These are phyloP conservation scores for Salix caprea DNA, from an alignment of 345 rosid genomes.

Conservation along the genomic window DNA sequence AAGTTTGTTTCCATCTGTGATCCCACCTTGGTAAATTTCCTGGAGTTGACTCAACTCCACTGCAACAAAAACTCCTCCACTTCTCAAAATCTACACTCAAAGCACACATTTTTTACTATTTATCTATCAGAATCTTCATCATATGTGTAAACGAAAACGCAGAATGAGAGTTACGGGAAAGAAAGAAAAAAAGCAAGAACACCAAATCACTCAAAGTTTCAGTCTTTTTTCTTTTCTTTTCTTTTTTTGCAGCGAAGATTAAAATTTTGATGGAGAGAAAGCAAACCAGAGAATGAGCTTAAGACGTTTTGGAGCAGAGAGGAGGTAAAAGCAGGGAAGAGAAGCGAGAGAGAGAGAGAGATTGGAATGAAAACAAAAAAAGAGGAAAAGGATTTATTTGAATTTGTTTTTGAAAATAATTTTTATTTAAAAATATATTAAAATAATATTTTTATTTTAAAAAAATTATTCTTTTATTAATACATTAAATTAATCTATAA, in stretches of 20 bases:
- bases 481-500: no score
- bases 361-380: neutral
- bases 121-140: neutral
- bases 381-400: neutral
- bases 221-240: neutral
- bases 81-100: slow-evolving; percentile 15
- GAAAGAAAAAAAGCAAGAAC: neutral
- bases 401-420: no score
- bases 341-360: neutral
- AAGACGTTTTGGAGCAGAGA: neutral
- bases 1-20: slow-evolving; percentile 14
- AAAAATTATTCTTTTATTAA: no score
- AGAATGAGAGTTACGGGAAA: neutral
- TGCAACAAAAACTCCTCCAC: neutral
- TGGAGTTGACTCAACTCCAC: slow-evolving; percentile 17
- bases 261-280: neutral
- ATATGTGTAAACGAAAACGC: neutral
- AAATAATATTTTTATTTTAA: no score
- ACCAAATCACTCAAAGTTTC: neutral
- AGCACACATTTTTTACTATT: neutral
- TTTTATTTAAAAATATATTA: no score
- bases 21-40: slow-evolving; percentile 3
- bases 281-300: neutral
- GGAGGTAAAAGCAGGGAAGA: neutral
- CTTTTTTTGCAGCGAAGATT: neutral